Evolutionary conservation across 2,329 filamentous ascomycete species (phyloP).

Genomic region (Pseudocercospora crystallina): DNA sequence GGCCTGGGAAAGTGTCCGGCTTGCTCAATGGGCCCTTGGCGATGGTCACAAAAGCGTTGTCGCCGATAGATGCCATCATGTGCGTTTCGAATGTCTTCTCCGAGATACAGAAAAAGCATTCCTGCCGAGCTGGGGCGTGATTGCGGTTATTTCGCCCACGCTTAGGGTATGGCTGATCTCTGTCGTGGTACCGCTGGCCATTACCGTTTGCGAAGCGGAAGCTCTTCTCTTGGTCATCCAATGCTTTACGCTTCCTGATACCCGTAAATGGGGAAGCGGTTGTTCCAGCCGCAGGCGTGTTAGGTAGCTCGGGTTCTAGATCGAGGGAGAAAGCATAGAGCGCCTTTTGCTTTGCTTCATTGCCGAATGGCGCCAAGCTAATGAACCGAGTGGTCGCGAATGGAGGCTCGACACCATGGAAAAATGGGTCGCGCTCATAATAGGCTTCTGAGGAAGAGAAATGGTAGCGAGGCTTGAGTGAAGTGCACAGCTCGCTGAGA

Average conservation of each 20-base stretch:
- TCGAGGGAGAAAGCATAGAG: conserved; percentile 67
- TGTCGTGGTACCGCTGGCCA: conserved; percentile 35
- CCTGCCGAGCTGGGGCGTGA: conserved; percentile 46
- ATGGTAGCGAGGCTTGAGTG: conserved; percentile 89
- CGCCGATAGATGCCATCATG: conserved; percentile 85
- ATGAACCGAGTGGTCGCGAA: conserved; percentile 79
- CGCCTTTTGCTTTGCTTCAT: conserved; percentile 73
- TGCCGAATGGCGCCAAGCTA: conserved; percentile 77
- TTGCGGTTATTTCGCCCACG: conserved; percentile 38
- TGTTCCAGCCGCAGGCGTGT: conserved; percentile 65
- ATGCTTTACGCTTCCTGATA: conserved; percentile 54
- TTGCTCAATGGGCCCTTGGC: conserved; percentile 86
- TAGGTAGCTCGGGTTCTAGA: conserved; percentile 58
- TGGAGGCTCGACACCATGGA: conserved; percentile 55
- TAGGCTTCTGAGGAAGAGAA: conserved; percentile 72
- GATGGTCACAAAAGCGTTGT: conserved; percentile 83
- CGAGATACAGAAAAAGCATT: conserved; percentile 94
- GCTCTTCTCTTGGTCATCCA: conserved; percentile 30
- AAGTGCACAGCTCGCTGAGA: conserved; percentile 73
- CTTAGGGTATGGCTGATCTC: conserved; percentile 18
- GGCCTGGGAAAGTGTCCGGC: conserved; percentile 65
- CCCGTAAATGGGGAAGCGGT: conserved; percentile 73
- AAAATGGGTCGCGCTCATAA: conserved; percentile 91
- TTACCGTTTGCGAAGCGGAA: conserved; percentile 55
- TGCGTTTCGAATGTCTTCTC: conserved; percentile 82